phyloP scores from a whole-genome alignment of 2,329 filamentous ascomycete genomes.

The Colletotrichum orchidophilum region DNA sequence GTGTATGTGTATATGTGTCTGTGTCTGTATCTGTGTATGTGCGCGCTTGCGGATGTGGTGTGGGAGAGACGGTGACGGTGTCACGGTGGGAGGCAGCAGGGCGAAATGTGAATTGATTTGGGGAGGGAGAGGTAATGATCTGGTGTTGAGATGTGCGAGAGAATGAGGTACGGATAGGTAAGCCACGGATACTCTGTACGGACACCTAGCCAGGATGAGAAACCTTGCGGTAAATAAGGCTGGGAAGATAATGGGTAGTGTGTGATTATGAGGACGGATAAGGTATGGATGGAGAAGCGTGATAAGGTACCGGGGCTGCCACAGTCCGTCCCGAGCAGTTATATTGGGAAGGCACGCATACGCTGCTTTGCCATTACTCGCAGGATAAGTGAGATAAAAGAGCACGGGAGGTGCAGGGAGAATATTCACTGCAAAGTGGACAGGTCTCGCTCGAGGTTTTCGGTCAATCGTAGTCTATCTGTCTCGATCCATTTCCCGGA shows the following conservation, averaged over 20 bases:
- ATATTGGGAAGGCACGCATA: background rate
- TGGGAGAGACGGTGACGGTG: background rate
- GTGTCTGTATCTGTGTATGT: background rate
- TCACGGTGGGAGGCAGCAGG: background rate
- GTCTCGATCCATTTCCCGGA: background rate
- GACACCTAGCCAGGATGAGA: background rate
- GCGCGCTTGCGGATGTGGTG: background rate
- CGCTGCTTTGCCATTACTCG: no score
- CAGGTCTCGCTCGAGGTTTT: background rate
- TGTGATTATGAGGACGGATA: background rate
- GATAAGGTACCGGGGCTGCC: background rate
- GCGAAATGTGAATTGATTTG: background rate
- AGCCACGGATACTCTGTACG: background rate
- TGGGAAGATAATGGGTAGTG: background rate
- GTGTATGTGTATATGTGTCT: background rate
- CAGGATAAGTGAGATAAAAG: no score
- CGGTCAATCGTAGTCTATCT: background rate
- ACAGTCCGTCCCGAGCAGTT: background rate
- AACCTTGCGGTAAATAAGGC: background rate
- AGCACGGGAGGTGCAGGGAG: no score
- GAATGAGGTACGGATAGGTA: background rate
- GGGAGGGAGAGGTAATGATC: background rate
- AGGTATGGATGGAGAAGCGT: background rate
- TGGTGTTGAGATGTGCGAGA: background rate
- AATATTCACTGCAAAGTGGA: background rate